Conservation (phyloP, 1,284 basidiomycete genomes). For the Trametes hirsuta region DNA sequence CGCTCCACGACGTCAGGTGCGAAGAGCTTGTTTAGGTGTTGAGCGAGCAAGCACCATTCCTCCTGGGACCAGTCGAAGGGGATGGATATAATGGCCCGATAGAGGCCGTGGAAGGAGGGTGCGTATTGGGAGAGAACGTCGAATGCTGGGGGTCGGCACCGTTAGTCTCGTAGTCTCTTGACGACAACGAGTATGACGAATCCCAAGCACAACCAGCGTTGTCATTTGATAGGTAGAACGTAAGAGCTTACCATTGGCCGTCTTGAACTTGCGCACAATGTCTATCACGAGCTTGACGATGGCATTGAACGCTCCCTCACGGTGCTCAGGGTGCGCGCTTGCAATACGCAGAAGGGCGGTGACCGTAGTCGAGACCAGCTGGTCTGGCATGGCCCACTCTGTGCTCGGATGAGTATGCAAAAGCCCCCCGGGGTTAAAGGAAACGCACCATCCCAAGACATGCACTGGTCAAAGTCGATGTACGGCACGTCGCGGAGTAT, state of each 20-base stretch:
- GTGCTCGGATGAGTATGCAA: background rate
- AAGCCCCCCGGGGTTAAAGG: background rate
- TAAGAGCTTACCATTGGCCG: constrained; percentile 52
- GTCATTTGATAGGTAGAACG: no score
- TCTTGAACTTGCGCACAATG: constrained; percentile 58
- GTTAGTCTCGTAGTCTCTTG: background rate
- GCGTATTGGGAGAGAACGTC: constrained; percentile 76
- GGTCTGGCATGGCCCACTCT: constrained; percentile 85
- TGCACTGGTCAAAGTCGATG: constrained; percentile 74
- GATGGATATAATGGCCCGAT: constrained; percentile 81
- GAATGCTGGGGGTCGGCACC: constrained; percentile 49
- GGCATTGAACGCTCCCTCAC: constrained; percentile 51
- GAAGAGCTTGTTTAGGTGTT: constrained; percentile 59
- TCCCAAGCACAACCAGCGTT: no score
- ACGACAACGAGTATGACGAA: background rate
- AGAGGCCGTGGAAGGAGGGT: constrained; percentile 86
- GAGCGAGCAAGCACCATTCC: constrained; percentile 68
- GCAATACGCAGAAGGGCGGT: constrained; percentile 75
- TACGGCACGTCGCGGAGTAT: constrained; percentile 71
- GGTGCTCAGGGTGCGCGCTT: constrained; percentile 51
- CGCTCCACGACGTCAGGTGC: constrained; percentile 64
- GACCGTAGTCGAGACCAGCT: constrained; percentile 76
- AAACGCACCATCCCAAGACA: constrained; percentile 75
- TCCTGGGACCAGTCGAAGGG: constrained; percentile 73
- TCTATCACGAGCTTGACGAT: constrained; percentile 65